Conservation (phyloP, 140 eudicot species). For the Erigeron philadelphicus region DNA sequence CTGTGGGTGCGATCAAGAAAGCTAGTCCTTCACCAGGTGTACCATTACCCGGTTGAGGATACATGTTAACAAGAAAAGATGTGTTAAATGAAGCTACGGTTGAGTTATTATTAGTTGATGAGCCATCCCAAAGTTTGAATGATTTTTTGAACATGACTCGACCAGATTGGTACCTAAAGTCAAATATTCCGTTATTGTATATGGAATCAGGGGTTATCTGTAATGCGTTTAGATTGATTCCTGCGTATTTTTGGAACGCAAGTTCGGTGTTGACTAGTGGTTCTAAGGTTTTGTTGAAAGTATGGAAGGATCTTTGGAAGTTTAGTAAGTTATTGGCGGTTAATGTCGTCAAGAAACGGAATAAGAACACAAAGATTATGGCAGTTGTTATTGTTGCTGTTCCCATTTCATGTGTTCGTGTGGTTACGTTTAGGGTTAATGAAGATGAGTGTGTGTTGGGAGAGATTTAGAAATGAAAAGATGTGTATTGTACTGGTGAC, state of each 20-base stretch:
- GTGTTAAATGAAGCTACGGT: constrained; percentile 57
- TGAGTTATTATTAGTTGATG: neutral
- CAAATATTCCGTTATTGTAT: constrained; percentile 3
- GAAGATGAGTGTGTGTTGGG: too few relatives aligned
- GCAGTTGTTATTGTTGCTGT: neutral
- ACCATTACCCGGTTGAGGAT: neutral
- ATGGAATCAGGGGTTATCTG: constrained; percentile 58
- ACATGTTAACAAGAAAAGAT: constrained; percentile 52
- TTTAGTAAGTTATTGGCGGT: constrained; percentile 25
- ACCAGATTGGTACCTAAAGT: constrained; percentile 37
- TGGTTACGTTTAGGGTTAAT: too few relatives aligned
- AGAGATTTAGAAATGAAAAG: too few relatives aligned
- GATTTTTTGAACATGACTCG: constrained; percentile 27
- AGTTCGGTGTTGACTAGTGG: neutral
- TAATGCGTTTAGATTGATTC: constrained; percentile 34
- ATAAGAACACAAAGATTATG: neutral
- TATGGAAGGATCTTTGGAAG: neutral
- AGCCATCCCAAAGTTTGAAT: constrained; percentile 48
- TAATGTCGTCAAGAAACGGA: too few relatives aligned
- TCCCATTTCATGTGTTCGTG: constrained; percentile 32
- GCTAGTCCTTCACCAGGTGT: constrained; percentile 62
- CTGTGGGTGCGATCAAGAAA: constrained; percentile 53
- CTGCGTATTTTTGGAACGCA: constrained; percentile 23
- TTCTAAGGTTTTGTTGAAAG: constrained; percentile 22
- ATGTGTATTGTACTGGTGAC: too few relatives aligned